Percentiles rank a stretch among this genome's conserved stretches.
These are phyloP conservation scores for Bryum argenteum DNA, from an alignment of 225 moss, liverwort and hornwort genomes.

Conservation along the genomic window DNA sequence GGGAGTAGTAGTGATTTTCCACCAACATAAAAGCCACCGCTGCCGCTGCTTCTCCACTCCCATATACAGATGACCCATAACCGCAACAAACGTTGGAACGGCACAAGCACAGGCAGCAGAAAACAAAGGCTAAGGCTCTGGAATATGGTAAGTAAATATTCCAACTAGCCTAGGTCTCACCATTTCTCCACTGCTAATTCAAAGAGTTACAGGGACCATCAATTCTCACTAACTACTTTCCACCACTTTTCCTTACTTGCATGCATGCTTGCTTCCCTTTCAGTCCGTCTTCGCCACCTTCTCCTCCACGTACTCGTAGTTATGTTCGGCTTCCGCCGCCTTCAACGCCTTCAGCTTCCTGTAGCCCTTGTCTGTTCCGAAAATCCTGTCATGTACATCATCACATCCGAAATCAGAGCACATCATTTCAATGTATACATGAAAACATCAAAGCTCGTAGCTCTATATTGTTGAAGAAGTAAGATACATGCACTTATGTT, in stretches of 20 bases:
- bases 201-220: slow-evolving; percentile 70
- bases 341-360: slow-evolving; percentile 62
- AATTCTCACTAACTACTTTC: slow-evolving; percentile 34
- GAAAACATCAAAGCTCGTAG: neutral
- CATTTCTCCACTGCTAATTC: slow-evolving; percentile 63
- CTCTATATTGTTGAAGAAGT: too few relatives aligned
- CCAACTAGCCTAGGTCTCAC: slow-evolving; percentile 46
- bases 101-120: slow-evolving; percentile 50
- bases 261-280: neutral
- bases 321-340: slow-evolving; percentile 37
- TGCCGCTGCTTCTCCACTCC: slow-evolving; percentile 57
- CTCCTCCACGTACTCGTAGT: slow-evolving; percentile 65
- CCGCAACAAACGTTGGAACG: slow-evolving; percentile 39
- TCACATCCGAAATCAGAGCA: neutral
- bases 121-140: slow-evolving; percentile 35
- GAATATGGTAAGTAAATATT: neutral
- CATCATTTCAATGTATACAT: neutral
- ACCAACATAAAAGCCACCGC: slow-evolving; percentile 25
- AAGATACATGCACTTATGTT: too few relatives aligned
- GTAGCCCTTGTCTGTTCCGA: slow-evolving; percentile 68
- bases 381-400: slow-evolving; percentile 40
- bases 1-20: slow-evolving; percentile 34
- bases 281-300: slow-evolving; percentile 56
- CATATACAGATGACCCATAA: slow-evolving; percentile 51
- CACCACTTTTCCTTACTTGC: slow-evolving; percentile 22